Evolutionary conservation across 805 yeast species (phyloP).

Genomic region (Zygosaccharomyces rouxii): DNA sequence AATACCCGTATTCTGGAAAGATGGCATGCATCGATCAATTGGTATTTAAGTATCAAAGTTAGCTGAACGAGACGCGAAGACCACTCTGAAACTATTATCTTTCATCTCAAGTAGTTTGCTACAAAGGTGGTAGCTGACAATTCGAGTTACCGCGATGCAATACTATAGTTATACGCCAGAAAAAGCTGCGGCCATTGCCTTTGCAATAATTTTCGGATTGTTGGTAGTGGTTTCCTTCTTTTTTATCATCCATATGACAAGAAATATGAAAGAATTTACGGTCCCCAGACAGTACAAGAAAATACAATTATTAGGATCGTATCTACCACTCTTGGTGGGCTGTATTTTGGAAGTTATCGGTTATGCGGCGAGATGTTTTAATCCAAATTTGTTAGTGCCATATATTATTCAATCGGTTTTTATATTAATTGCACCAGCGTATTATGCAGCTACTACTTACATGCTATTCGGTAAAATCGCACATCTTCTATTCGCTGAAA

Average conservation of each 20-base stretch:
- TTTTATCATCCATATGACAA: neutral
- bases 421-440: constrained; percentile 33
- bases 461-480: constrained; percentile 32
- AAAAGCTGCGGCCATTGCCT: constrained; percentile 16
- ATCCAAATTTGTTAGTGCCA: constrained; percentile 14
- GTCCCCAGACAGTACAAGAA: neutral
- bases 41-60: too few relatives aligned
- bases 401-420: constrained; percentile 28
- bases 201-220: constrained; percentile 14
- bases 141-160: neutral
- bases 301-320: constrained; percentile 6
- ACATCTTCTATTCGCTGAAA: constrained; percentile 16
- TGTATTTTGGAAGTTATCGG: constrained; percentile 27
- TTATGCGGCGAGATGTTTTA: constrained; percentile 23
- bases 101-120: neutral
- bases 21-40: too few relatives aligned
- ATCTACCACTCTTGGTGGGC: constrained; percentile 30
- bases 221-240: neutral
- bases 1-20: too few relatives aligned
- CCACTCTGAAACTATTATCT: too few relatives aligned
- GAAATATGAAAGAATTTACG: neutral
- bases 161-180: constrained; percentile 17
- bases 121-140: neutral
- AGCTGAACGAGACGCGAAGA: too few relatives aligned
- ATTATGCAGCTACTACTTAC: constrained; percentile 34